Evolutionary conservation across 2,329 filamentous ascomycete genomes (phyloP).

Genomic region (Akanthomyces muscarius): DNA sequence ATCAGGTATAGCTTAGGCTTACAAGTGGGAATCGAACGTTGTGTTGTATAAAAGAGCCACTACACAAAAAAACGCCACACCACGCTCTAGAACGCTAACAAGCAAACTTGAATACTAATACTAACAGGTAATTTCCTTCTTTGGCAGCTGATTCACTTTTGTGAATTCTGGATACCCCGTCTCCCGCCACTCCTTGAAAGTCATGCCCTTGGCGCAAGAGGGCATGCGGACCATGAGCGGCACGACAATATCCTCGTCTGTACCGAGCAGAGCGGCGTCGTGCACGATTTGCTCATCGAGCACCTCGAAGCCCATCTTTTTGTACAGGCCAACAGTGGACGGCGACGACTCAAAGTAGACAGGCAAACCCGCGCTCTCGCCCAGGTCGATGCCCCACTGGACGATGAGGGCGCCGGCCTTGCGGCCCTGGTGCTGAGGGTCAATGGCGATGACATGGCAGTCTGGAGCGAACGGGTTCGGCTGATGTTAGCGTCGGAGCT

Average conservation of each 20-base stretch:
- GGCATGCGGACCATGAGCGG: conserved; percentile 43
- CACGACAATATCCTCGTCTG: conserved; percentile 34
- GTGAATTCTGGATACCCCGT: conserved; percentile 22
- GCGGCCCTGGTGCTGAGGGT: conserved; percentile 40
- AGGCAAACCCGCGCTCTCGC: conserved; percentile 35
- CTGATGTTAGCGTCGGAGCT: conserved; percentile 6
- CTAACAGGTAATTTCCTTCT: neutral
- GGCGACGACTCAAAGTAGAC: conserved; percentile 46
- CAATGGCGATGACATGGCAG: conserved; percentile 41
- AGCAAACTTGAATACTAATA: neutral
- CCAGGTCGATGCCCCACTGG: conserved; percentile 37
- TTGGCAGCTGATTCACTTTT: neutral
- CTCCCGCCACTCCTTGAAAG: conserved; percentile 33
- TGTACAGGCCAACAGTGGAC: conserved; percentile 39
- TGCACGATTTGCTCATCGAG: conserved; percentile 38
- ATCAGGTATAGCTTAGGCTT: neutral
- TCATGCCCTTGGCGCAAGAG: conserved; percentile 28
- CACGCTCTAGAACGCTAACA: neutral
- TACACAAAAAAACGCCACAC: neutral
- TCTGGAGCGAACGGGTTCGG: conserved; percentile 24
- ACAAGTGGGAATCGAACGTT: neutral
- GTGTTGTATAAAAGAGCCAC: neutral
- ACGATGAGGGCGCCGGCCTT: conserved; percentile 40
- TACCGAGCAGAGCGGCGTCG: conserved; percentile 32
- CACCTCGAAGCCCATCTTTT: conserved; percentile 42